phyloP scores from a whole-genome alignment of 768 basidiomycete genomes.

The Gloeopeniophorella convolvens region DNA sequence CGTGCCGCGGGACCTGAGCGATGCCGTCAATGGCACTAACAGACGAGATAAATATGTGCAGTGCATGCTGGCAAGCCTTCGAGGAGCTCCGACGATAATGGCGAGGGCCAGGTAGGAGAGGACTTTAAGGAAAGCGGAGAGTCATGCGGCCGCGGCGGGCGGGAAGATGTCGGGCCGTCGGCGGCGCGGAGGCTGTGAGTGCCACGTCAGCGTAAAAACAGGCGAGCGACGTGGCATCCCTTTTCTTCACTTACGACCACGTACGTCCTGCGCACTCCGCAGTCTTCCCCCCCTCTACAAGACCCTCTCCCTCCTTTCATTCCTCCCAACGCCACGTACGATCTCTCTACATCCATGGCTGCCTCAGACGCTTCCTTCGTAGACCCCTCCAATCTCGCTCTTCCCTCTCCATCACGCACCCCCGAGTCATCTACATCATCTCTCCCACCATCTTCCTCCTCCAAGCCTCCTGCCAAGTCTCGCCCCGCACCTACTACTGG shows the following conservation, averaged over 20 bases:
- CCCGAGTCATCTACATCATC: slow-evolving; percentile 14
- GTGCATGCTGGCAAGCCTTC: too few relatives aligned
- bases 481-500: slow-evolving; percentile 12
- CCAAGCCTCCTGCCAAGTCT: slow-evolving; percentile 19
- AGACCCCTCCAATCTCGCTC: not conserved
- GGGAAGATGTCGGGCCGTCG: not conserved
- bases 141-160: not conserved
- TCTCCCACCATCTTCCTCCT: not conserved
- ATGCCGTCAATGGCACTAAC: too few relatives aligned
- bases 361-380: not conserved
- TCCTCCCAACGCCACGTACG: not conserved
- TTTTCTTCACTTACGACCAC: slow-evolving; percentile 22
- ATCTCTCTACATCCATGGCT: slow-evolving; percentile 3
- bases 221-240: slow-evolving; percentile 12
- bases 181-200: too few relatives aligned
- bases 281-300: slow-evolving; percentile 9
- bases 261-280: slow-evolving; percentile 21
- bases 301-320: not conserved
- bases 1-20: too few relatives aligned
- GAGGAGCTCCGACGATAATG: not conserved
- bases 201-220: not conserved
- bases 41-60: too few relatives aligned
- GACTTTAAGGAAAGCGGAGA: not conserved
- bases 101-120: not conserved
- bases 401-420: slow-evolving; percentile 5